Base-by-base conservation (phyloP, 1,139 yeast species). In the Sugiyamaella castrensis region DNA sequence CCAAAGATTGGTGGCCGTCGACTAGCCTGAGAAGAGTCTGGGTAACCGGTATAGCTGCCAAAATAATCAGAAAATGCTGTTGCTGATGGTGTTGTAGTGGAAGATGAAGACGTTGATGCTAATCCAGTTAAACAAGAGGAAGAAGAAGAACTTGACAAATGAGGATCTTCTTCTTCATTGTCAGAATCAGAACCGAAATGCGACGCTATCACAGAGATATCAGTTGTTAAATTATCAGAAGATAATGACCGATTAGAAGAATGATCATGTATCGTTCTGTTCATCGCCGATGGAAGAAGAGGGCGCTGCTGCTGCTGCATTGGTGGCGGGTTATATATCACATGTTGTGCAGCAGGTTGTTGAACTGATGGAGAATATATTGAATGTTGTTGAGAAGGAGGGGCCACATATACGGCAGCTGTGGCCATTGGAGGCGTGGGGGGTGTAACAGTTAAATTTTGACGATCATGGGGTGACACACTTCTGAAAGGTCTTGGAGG, bases 11-110 rank as follows among this genome's bases (percentile, higher is more conserved):
- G 71, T 2, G 67, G 64, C 26, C 67, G 53, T 36, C 71, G 56
- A 48, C 67, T 68, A 8, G 67, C 64, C 36, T 63, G 67, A 9
- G 71, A 66, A 6, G 67, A 58, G 39, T 68, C 71, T 1, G 70
- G 69, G 37, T 58, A 65, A n/a, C 49, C 50, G 19, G 47, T 37
- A 9, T 38, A 31, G 13, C 36, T 31, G 2, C 42, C 33, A 8
- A 48, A 51, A 29, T 50, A 56, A 33, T 53, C 61, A 2, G 59
- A 53, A 28, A 37, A 12, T 19, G 33, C 15, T 9, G 37, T 13
- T 40, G 27, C 16, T 37, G 40, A 36, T 37, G 55, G 55, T 39
- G 53, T 35, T 47, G 53, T 40, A 40, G 43, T 53, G 12, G 47
- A 35, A 10, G 38, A 37, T 9, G 51, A 46, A 36, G 38, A 30